Evolutionary conservation across 2,329 filamentous ascomycete genomes (phyloP), one percentile per base, ranked within the genome.

Genomic region (Fusarium brevicatenulatum): DNA sequence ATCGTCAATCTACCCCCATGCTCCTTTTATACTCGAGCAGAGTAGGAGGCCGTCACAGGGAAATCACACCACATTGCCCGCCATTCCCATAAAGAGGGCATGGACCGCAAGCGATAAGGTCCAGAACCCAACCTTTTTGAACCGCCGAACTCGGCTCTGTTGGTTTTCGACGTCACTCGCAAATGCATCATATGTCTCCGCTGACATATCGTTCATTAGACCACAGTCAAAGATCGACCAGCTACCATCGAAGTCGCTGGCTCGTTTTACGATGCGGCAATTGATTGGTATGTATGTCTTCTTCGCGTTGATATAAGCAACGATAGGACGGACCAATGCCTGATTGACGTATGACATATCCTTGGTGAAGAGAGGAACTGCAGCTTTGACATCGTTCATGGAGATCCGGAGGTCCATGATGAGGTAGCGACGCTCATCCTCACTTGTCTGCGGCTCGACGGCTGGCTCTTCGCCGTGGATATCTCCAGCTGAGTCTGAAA

Each of bases 101-200:
- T 99, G 96, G 12, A 95, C 93, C 11, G 95, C 94, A 64, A 99
- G 85, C 76, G 95, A 95, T 63, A 98, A 87, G 7, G 95, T 97
- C 96, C 96, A 99, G 78, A 98, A 91, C 37, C 96, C 96, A 34
- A 97, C 96, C 83, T 98, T 97, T 81, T 95, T 97, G 80, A 99
- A 92, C 49, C 96, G 89, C 56, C 95, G 88, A 75, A 94, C 92
- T 58, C 95, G 91, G 74, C 92, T 93, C 81, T 97, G 92, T 77
- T 96, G 93, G 82, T 98, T 93, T 71, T 95, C 91, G 37, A 99
- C 94, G 81, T 98, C 94, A 71, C 91, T 90, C 42, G 95, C 95
- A 82, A 99, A 98, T 1, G 96, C 96, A 77, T 95, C 91, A 81
- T 99, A 99, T 58, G 95, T 95, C 88, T 98, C 96, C 72, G 93